Evolutionary conservation across 1,284 basidiomycete genomes (phyloP).

Genomic region (Irpex sp.): DNA sequence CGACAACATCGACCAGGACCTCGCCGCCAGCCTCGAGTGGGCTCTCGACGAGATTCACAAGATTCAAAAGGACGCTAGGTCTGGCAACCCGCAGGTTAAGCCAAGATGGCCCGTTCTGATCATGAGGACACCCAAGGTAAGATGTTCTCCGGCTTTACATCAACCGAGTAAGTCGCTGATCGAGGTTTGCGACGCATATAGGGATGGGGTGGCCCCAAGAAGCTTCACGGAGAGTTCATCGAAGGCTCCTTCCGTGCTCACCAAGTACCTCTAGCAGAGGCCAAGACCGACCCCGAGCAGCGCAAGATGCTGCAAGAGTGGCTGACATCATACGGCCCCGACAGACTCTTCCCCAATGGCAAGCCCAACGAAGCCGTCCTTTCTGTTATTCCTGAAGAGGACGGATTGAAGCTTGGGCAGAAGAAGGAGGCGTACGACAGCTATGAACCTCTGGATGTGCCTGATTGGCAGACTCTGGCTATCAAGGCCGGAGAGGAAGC

Average conservation of each 20-base stretch:
- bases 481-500: slow-evolving; percentile 43
- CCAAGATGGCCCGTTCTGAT: slow-evolving; percentile 85
- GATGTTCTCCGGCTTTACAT: not conserved
- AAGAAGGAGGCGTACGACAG: slow-evolving; percentile 61
- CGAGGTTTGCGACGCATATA: slow-evolving; percentile 10
- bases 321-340: slow-evolving; percentile 62
- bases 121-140: slow-evolving; percentile 72
- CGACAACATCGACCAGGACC: slow-evolving; percentile 55
- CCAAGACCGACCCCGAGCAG: slow-evolving; percentile 59
- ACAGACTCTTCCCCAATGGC: slow-evolving; percentile 58
- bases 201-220: slow-evolving; percentile 67
- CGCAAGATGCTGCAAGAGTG: slow-evolving; percentile 61
- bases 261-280: slow-evolving; percentile 76
- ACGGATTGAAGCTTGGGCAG: slow-evolving; percentile 58
- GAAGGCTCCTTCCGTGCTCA: slow-evolving; percentile 76
- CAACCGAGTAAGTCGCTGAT: not conserved
- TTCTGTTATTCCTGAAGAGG: slow-evolving; percentile 46
- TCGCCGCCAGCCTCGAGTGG: slow-evolving; percentile 82
- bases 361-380: slow-evolving; percentile 46
- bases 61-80: slow-evolving; percentile 76
- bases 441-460: slow-evolving; percentile 56
- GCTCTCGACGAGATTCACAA: slow-evolving; percentile 69
- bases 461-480: slow-evolving; percentile 58
- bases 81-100: slow-evolving; percentile 71
- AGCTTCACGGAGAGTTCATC: slow-evolving; percentile 59